Base-by-base conservation (phyloP, 768 basidiomycete genomes). In the Rubroboletus pulcherrimus region DNA sequence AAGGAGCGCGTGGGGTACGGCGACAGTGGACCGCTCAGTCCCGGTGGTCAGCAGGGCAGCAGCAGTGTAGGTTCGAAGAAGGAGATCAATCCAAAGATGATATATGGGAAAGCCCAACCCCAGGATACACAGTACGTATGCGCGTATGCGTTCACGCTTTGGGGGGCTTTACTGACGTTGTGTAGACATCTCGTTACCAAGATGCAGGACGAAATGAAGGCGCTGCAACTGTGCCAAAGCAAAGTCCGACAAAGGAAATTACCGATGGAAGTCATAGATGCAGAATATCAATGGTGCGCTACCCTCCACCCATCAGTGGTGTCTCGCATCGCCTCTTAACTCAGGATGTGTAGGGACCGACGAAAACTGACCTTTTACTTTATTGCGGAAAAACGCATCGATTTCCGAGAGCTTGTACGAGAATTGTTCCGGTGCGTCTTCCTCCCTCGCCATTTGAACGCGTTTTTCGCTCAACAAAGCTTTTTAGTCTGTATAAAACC, bases 291-390 rank as follows among this genome's bases (percentile, higher is more conserved):
- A 69, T 98, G 94, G 94, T 94, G 54, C 30, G 88, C 75, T 26
- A 2, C 26, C 26, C 6, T 26, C 37, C 14, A 1, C 3, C 14
- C 31, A 24, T 43, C 12, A 9, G 24, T 53, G 15, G 11, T 31
- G 11, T 41, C 21, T 29, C 4, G 52, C 41, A 7, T 48, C 31
- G 35, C 53, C 53, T 21, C 29, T 31, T 58, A 42, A 41, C 33
- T 49, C 35, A 59, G 12, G 49, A 26, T 1, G 14, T 48, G 21
- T 63, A 94, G 93, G 93, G 96, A 99, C 73, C 90, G 96, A 55
- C 91, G 94, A 71, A 98, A 98, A 76, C 74, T 99, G 58, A 98
- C 96, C 0, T 98, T 98, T 77, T 98, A 98, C 76, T 99, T 97
- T 71, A 78, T 95, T 56, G 93, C 96, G 51, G 94, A 97, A 63